Evolutionary conservation across 768 basidiomycete genomes (phyloP), one percentile per base, ranked within the genome.

Genomic region (Mycena kentingensis): DNA sequence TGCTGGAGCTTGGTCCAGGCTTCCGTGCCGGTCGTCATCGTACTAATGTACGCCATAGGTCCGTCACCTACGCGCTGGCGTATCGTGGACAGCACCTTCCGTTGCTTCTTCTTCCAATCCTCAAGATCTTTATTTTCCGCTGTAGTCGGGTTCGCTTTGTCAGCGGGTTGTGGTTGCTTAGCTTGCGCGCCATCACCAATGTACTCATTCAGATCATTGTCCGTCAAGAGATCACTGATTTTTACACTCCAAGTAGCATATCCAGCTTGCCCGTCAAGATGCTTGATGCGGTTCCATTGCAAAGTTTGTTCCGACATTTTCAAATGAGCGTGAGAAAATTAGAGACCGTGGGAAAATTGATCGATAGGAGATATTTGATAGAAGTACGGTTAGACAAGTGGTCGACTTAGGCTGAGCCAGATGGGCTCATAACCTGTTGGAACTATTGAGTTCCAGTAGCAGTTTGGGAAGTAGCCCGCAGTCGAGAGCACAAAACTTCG

Each of bases 81-180:
- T 32, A 74, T 72, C 2, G 58, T 52, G 22, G 63, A 65, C 2
- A 68, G 63, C 16, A 70, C 70, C 56, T 64, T 63, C 10, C 57
- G 51, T n/a, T n/a, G n/a, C n/a, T n/a, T n/a, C n/a, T n/a, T 68
- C 43, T 65, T 65, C 26, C 54, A 42, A 6, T 58, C 47, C 53
- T 48, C 49, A 2, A 3, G 22, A 1, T 3, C 0, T 16, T 49
- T 55, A 1, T 28, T 35, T 6, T 8, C 6, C 12, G 55, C 52
- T 7, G 35, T 29, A n/a, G 52, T 49, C 37, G 13, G 11, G n/a
- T 11, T 38, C 8, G 37, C 13, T 8, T 11, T 21, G 19, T 11
- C 37, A 8, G 37, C 37, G n/a, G 37, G n/a, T n/a, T 21, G 37
- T 21, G 37, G 37, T 6, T 38, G 37, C 37, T n/a, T n/a, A 8